phyloP scores from a whole-genome alignment of 148 eudicot genomes.

The Rhododendron ferrugineum region DNA sequence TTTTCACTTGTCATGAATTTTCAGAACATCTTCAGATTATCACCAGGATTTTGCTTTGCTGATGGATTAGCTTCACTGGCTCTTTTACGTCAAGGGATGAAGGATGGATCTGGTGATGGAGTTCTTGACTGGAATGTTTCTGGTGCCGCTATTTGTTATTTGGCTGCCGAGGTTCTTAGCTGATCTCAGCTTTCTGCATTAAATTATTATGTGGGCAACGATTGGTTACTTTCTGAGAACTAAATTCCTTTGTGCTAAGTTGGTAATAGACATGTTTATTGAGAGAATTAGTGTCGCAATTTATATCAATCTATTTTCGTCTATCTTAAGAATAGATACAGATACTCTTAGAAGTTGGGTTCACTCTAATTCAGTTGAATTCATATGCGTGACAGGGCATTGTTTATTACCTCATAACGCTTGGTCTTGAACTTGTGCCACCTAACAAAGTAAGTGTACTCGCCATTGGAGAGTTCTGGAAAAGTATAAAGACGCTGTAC shows the following conservation, averaged over 20 bases:
- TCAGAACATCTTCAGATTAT: slow-evolving; percentile 85
- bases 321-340: not conserved
- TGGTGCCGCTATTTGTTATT: slow-evolving; percentile 87
- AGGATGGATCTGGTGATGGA: slow-evolving; percentile 60
- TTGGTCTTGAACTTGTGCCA: slow-evolving; percentile 70
- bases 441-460: slow-evolving; percentile 36
- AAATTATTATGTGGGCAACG: not conserved
- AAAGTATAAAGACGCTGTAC: slow-evolving; percentile 24
- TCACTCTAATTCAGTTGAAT: not conserved
- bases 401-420: slow-evolving; percentile 62
- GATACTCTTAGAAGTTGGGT: not conserved
- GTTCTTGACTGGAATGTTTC: slow-evolving; percentile 89
- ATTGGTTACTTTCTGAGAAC: not conserved
- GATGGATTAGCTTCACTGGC: slow-evolving; percentile 98
- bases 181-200: slow-evolving; percentile 11
- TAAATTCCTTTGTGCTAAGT: not conserved
- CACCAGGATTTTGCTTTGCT: slow-evolving; percentile 98
- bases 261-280: not conserved
- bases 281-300: slow-evolving; percentile 7
- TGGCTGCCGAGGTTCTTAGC: slow-evolving; percentile 75
- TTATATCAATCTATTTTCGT: not conserved
- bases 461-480: slow-evolving; percentile 33
- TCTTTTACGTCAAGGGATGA: slow-evolving; percentile 91
- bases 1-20: slow-evolving; percentile 18
- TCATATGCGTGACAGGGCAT: slow-evolving; percentile 48